Conservation (phyloP, 345 rosid genomes). For the Diplotaxis tenuifolia region DNA sequence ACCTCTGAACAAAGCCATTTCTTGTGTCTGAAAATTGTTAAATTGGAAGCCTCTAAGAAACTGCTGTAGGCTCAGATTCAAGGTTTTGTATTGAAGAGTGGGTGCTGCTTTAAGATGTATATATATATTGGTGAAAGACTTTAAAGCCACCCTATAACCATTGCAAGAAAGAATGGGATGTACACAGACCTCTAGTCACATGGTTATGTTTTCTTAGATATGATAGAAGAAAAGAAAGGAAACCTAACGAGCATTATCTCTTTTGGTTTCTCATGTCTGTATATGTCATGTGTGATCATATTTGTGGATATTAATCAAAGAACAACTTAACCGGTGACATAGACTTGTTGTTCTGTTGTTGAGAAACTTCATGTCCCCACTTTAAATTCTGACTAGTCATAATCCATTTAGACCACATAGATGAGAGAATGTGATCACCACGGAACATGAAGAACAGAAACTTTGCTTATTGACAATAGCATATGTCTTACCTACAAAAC, state of each 20-base stretch:
- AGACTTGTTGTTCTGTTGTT: constrained; percentile 21
- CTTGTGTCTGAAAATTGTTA: neutral
- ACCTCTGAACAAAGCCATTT: constrained; percentile 18
- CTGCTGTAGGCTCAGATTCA: neutral
- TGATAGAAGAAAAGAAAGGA: neutral
- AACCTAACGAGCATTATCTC: neutral
- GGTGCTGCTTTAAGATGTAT: constrained; percentile 3
- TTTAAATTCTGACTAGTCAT: neutral
- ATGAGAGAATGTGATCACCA: constrained; percentile 4
- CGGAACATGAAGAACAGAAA: constrained; percentile 23
- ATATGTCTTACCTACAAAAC: constrained; percentile 5
- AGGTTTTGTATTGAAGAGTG: neutral
- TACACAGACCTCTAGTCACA: neutral
- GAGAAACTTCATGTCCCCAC: constrained; percentile 27
- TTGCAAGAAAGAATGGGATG: neutral
- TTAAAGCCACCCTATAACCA: neutral
- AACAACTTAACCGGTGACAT: constrained; percentile 3
- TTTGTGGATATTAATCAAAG: neutral
- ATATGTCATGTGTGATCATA: neutral
- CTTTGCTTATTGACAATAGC: constrained; percentile 3
- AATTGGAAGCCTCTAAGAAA: neutral
- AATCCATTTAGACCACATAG: neutral
- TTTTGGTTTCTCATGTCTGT: neutral
- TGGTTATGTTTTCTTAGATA: constrained; percentile 14
- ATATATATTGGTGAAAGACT: neutral